Evolutionary conservation across 2,329 filamentous ascomycete genomes (phyloP).

Genomic region (Talaromyces albobiverticillius): DNA sequence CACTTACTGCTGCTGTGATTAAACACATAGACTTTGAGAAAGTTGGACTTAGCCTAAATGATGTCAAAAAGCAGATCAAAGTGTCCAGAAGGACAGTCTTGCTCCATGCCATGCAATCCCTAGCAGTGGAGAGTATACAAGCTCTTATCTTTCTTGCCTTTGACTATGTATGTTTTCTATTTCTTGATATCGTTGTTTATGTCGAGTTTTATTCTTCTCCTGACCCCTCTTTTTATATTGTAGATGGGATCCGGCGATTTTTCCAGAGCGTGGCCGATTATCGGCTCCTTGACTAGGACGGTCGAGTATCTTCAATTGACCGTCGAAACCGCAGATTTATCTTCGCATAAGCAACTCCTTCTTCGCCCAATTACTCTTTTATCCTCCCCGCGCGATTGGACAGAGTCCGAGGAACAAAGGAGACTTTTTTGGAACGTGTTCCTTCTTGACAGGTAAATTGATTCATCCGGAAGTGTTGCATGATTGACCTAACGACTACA

Average conservation of each 20-base stretch:
- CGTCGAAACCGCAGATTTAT: constrained; percentile 29
- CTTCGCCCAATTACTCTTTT: constrained; percentile 29
- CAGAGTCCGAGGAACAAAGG: constrained; percentile 37
- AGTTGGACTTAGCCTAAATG: too few species aligned
- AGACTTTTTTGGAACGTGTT: constrained; percentile 44
- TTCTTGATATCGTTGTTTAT: too few species aligned
- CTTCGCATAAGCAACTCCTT: constrained; percentile 20
- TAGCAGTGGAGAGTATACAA: too few species aligned
- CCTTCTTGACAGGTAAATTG: constrained; percentile 35
- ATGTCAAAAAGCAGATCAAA: too few species aligned
- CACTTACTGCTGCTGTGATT: too few species aligned
- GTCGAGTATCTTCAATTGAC: constrained; percentile 38
- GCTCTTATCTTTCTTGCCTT: too few species aligned
- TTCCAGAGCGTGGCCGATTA: constrained; percentile 34
- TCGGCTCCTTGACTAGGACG: constrained; percentile 37
- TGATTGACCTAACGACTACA: too few species aligned
- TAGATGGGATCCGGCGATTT: constrained; percentile 31
- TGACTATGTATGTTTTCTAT: too few species aligned
- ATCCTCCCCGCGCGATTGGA: constrained; percentile 30
- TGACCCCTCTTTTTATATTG: not conserved
- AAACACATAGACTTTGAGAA: too few species aligned
- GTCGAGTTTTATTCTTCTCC: too few species aligned
- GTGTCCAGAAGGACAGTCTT: too few species aligned
- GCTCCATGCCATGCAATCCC: too few species aligned
- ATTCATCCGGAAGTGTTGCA: not conserved